These are phyloP conservation scores for Thalassiosira exigua DNA, from an alignment of 352 stramenopile species.

Conservation along the genomic window DNA sequence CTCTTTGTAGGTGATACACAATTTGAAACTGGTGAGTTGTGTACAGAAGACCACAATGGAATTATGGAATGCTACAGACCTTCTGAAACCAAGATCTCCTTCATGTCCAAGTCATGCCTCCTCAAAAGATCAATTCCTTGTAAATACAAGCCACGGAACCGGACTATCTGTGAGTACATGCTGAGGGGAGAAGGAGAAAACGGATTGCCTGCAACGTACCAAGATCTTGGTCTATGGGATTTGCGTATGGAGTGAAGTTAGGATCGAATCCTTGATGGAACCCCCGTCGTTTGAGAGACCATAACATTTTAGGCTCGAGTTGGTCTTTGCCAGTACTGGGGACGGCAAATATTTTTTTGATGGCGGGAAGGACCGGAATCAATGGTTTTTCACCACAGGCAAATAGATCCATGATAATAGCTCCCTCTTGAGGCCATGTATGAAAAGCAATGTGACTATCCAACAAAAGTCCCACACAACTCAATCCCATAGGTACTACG, in stretches of 20 bases:
- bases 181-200: too few relatives aligned
- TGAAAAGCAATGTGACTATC: slow-evolving; percentile 83
- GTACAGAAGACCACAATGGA: too few relatives aligned
- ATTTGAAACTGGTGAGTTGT: too few relatives aligned
- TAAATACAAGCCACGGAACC: too few relatives aligned
- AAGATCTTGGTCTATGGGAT: slow-evolving; percentile 41
- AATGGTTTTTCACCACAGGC: slow-evolving; percentile 51
- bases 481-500: slow-evolving; percentile 72
- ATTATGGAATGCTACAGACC: too few relatives aligned
- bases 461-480: slow-evolving; percentile 75
- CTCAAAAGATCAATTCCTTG: too few relatives aligned
- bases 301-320: slow-evolving; percentile 52
- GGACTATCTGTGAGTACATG: too few relatives aligned
- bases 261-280: slow-evolving; percentile 63
- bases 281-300: slow-evolving; percentile 74
- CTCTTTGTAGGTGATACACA: slow-evolving; percentile 18
- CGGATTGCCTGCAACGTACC: slow-evolving; percentile 30
- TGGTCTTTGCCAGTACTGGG: slow-evolving; percentile 44
- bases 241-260: slow-evolving; percentile 26
- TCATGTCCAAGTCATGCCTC: too few relatives aligned
- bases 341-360: slow-evolving; percentile 69
- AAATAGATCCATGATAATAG: slow-evolving; percentile 82
- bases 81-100: too few relatives aligned
- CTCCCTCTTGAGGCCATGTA: slow-evolving; percentile 80
- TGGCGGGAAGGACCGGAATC: slow-evolving; percentile 51